Percentiles rank a stretch among this genome's conserved stretches.
phyloP scores from a whole-genome alignment of 805 yeast genomes.

The Spathaspora girioi region DNA sequence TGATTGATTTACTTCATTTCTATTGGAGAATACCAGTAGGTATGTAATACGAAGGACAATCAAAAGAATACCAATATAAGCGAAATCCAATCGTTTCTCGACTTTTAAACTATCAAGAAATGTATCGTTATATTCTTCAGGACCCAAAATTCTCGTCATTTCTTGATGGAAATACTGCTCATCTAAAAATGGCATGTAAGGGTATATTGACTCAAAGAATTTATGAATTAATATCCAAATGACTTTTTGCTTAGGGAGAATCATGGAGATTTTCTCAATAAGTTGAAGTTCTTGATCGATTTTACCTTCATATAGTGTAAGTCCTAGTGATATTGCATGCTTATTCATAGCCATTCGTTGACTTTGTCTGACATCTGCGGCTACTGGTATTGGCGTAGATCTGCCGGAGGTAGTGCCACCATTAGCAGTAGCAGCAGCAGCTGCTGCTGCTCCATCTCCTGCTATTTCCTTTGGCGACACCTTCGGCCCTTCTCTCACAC shows the following conservation, averaged over 20 bases:
- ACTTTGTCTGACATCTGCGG: not conserved
- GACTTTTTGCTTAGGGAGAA: slow-evolving; percentile 52
- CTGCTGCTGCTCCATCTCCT: no score
- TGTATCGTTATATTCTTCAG: slow-evolving; percentile 19
- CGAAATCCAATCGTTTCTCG: slow-evolving; percentile 31
- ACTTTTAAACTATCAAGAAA: slow-evolving; percentile 15
- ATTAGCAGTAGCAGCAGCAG: not conserved
- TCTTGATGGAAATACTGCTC: slow-evolving; percentile 47
- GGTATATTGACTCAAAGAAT: slow-evolving; percentile 57
- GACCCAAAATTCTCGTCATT: slow-evolving; percentile 44
- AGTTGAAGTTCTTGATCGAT: slow-evolving; percentile 33
- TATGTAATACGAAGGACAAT: slow-evolving; percentile 33
- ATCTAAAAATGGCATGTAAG: slow-evolving; percentile 65
- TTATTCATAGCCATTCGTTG: slow-evolving; percentile 17
- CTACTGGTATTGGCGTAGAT: not conserved
- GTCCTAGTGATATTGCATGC: slow-evolving; percentile 30
- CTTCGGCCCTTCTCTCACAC: slow-evolving; percentile 15
- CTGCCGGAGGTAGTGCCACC: not conserved
- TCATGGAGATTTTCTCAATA: slow-evolving; percentile 36
- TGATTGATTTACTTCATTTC: slow-evolving; percentile 24
- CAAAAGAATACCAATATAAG: slow-evolving; percentile 30
- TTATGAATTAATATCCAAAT: slow-evolving; percentile 56
- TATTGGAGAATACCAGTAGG: slow-evolving; percentile 35
- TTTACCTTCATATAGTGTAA: slow-evolving; percentile 29
- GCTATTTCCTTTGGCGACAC: not conserved